Evolutionary conservation across 805 yeast genomes (phyloP).

Genomic region (Nakazawaea siamensis): DNA sequence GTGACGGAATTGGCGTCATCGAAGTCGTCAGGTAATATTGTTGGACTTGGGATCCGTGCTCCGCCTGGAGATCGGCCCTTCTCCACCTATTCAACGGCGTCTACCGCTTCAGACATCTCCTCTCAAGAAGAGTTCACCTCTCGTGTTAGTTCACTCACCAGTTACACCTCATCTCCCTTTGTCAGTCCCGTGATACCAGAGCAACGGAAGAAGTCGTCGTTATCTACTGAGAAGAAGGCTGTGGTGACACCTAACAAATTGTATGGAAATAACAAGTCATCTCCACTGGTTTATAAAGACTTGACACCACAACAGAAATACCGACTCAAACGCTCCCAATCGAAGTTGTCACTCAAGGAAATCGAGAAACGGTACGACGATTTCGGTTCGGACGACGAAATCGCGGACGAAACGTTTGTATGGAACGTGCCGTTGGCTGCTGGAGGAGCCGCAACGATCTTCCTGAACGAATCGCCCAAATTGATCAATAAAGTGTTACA

Average conservation of each 20-base stretch:
- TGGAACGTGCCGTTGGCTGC: slow-evolving; percentile 48
- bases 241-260: not conserved
- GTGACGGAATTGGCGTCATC: no score
- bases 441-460: slow-evolving; percentile 22
- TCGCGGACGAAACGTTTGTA: slow-evolving; percentile 30
- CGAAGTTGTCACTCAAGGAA: slow-evolving; percentile 23
- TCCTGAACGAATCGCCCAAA: slow-evolving; percentile 11
- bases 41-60: slow-evolving; percentile 20
- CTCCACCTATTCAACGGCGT: slow-evolving; percentile 2
- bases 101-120: slow-evolving; percentile 5
- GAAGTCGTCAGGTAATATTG: slow-evolving; percentile 5
- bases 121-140: slow-evolving; percentile 7
- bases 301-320: slow-evolving; percentile 35
- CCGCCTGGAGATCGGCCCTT: slow-evolving; percentile 18
- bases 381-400: slow-evolving; percentile 23
- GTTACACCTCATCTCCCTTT: slow-evolving; percentile 5
- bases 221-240: not conserved
- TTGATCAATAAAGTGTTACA: slow-evolving; percentile 10
- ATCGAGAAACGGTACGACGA: slow-evolving; percentile 32
- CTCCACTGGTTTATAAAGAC: slow-evolving; percentile 4
- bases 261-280: slow-evolving; percentile 2
- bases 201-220: not conserved
- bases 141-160: slow-evolving; percentile 9
- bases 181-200: slow-evolving; percentile 4
- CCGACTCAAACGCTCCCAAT: slow-evolving; percentile 26